phyloP scores from a whole-genome alignment of 768 basidiomycete genomes.

The Naganishia antarctica region DNA sequence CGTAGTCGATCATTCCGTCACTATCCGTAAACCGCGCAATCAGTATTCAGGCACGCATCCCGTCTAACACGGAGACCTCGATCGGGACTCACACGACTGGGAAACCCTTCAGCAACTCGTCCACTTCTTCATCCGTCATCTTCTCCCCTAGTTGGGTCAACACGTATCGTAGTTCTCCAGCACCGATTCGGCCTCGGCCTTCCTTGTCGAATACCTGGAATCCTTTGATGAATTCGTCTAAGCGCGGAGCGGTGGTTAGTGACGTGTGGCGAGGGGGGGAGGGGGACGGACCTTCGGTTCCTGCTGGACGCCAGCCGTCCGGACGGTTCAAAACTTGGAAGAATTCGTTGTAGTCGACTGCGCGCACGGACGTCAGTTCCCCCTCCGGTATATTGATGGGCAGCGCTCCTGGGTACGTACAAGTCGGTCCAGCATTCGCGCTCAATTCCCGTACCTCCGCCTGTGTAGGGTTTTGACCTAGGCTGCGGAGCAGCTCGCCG shows the following conservation, averaged over 20 bases:
- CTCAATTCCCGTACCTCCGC: slow-evolving; percentile 87
- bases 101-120: slow-evolving; percentile 92
- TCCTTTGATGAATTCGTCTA: slow-evolving; percentile 97
- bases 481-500: slow-evolving; percentile 84
- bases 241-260: background rate
- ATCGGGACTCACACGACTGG: slow-evolving; percentile 68
- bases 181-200: slow-evolving; percentile 84
- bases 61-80: no score
- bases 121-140: slow-evolving; percentile 95
- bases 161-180: slow-evolving; percentile 85
- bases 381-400: background rate
- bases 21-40: no score
- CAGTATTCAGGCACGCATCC: no score
- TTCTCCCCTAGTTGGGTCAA: slow-evolving; percentile 96
- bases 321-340: slow-evolving; percentile 85
- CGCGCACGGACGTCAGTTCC: background rate
- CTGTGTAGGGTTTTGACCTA: slow-evolving; percentile 99
- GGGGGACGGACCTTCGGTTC: slow-evolving; percentile 70
- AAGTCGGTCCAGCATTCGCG: slow-evolving; percentile 66
- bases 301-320: slow-evolving; percentile 94
- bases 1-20: slow-evolving; percentile 95
- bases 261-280: background rate
- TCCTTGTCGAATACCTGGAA: slow-evolving; percentile 99
- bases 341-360: slow-evolving; percentile 94
- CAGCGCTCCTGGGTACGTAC: slow-evolving; percentile 51